Evolutionary conservation across 2,329 filamentous ascomycete species (phyloP).

Genomic region (Botrytis tulipae): DNA sequence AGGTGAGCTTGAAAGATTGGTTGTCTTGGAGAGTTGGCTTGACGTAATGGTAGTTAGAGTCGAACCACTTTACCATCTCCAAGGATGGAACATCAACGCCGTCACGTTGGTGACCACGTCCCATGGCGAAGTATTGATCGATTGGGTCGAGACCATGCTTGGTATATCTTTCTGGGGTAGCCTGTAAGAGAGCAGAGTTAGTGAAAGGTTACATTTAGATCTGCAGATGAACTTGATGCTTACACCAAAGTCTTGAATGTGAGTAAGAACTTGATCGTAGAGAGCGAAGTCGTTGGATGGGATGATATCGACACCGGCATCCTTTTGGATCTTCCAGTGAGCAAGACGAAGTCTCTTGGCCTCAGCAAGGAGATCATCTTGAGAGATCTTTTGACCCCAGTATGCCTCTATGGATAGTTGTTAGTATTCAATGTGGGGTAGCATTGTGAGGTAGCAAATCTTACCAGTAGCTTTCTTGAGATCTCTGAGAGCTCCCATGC

Average conservation of each 20-base stretch:
- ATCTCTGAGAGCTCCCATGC: constrained; percentile 97
- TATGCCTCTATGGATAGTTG: constrained; percentile 67
- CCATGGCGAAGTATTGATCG: constrained; percentile 99
- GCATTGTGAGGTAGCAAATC: neutral
- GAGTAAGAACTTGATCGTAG: constrained; percentile 96
- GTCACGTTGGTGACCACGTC: constrained; percentile 95
- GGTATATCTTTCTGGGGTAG: constrained; percentile 89
- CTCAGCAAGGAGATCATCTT: constrained; percentile 86
- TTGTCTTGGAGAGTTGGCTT: constrained; percentile 97
- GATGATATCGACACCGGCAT: constrained; percentile 95
- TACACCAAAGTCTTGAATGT: constrained; percentile 97
- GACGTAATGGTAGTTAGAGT: constrained; percentile 99
- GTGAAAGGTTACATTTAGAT: neutral
- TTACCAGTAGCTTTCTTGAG: constrained; percentile 90
- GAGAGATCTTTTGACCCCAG: constrained; percentile 93
- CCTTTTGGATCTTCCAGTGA: constrained; percentile 99
- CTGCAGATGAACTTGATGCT: constrained; percentile 40
- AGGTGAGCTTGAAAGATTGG: constrained; percentile 88
- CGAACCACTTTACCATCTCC: constrained; percentile 99
- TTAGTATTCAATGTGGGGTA: constrained; percentile 22
- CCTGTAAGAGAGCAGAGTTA: constrained; percentile 49
- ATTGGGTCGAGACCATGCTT: constrained; percentile 82
- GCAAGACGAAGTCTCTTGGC: constrained; percentile 94
- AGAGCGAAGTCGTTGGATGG: constrained; percentile 99
- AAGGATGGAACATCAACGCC: constrained; percentile 88